Base-by-base conservation (phyloP, 2,329 filamentous ascomycete species). In the Alternaria postmessia region DNA sequence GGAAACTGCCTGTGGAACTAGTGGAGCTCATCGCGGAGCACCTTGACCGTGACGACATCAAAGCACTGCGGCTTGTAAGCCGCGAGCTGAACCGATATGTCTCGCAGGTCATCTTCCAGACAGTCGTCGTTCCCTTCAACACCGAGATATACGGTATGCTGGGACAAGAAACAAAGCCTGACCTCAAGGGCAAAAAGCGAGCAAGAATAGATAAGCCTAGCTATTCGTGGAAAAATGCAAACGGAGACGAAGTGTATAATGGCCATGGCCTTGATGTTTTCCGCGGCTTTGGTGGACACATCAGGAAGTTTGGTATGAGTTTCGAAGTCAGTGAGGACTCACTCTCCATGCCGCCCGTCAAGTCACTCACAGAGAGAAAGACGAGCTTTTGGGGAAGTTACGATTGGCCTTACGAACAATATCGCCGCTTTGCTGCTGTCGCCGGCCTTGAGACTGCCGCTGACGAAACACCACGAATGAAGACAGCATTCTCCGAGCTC, bases 81-180 rank as follows among this genome's bases (percentile, higher is more conserved):
- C 81, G 79, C 38, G 86, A 89, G 57, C 86, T 88, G 62, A 87
- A 90, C 60, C 65, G 73, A 12, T 86, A 85, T 61, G 81, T 89
- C 2, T 88, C 87, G 0, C 80, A 82, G 39, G 79, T 82, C 41
- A 82, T 89, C 46, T 91, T 90, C 72, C 81, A 83, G 57, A 87
- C 86, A 44, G 85, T 89, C 8, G 87, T 91, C 6, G 86, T 89
- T 2, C 87, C 87, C 1, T 91, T 91, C 78, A 86, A 85, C 42
- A 84, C 86, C 1, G 85, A 89, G 65, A 85, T 91, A 24, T 89
- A 87, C 71, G 84, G 83, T 44, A 84, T 84, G 76, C 75, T 84
- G 20, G 79, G 80, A 16, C 76, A 78, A 58, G 77, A 75, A 28
- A 70, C 70, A 24, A 72, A 75, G 52, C 68, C 62, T 7, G 75